These are phyloP conservation scores for Galerina sulciceps DNA, from an alignment of 768 basidiomycete species.

Conservation along the genomic window DNA sequence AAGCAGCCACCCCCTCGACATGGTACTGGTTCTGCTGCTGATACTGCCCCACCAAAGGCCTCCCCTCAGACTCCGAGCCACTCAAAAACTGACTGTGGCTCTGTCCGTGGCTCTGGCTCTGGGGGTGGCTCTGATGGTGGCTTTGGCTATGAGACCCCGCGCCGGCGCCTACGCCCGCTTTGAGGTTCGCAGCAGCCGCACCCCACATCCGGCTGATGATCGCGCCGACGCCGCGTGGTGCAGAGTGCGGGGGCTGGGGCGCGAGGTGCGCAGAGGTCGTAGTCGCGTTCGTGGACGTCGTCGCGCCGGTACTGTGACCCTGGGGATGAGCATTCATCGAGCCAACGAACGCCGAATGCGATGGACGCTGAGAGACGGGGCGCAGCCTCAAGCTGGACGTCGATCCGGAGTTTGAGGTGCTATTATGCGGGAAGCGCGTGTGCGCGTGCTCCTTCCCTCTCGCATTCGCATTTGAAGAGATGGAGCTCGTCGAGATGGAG, in stretches of 20 bases:
- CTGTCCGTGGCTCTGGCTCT: neutral
- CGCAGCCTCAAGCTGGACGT: constrained; percentile 17
- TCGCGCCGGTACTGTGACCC: too few relatives aligned
- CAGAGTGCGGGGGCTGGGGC: too few relatives aligned
- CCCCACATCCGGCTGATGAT: constrained; percentile 82
- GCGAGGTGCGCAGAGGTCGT: too few relatives aligned
- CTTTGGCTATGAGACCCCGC: too few relatives aligned
- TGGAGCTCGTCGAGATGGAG: too few relatives aligned
- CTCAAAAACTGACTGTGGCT: constrained; percentile 15
- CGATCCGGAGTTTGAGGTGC: neutral
- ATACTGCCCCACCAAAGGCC: constrained; percentile 18
- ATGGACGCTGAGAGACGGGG: constrained; percentile 21
- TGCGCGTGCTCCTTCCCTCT: too few relatives aligned
- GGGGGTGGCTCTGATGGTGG: too few relatives aligned
- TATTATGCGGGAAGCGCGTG: too few relatives aligned
- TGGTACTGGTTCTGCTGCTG: constrained; percentile 10
- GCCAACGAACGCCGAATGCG: neutral
- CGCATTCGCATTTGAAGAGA: constrained; percentile 1
- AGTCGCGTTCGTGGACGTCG: too few relatives aligned
- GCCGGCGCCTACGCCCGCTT: constrained; percentile 21
- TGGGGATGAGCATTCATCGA: constrained; percentile 4
- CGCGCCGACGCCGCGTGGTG: constrained; percentile 37
- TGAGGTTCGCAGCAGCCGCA: constrained; percentile 44
- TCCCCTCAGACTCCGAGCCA: constrained; percentile 11
- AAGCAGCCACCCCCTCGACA: neutral